A percentile compares a stretch with the other conserved stretches of the same genome.
These are phyloP conservation scores for Eucalyptus brandiana DNA, from an alignment of 345 rosid genomes.

Conservation along the genomic window DNA sequence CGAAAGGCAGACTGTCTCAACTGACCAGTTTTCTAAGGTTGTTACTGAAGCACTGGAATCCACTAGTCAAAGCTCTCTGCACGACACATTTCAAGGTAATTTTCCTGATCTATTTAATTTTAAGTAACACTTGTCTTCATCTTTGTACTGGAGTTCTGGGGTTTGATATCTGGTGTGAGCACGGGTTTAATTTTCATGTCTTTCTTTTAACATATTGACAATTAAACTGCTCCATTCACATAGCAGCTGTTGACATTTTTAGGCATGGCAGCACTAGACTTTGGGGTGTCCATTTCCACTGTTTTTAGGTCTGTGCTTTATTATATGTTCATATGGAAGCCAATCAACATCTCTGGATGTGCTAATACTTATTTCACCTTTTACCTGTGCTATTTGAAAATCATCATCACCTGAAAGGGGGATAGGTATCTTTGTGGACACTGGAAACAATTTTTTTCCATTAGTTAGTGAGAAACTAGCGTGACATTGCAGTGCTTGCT, in stretches of 20 bases:
- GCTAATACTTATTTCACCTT: background rate
- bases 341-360: background rate
- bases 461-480: background rate
- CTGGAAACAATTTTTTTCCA: background rate
- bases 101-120: background rate
- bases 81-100: conserved; percentile 55
- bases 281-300: background rate
- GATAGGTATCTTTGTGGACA: background rate
- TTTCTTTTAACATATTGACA: background rate
- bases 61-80: conserved; percentile 29
- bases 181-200: background rate
- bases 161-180: background rate
- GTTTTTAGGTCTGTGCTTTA: background rate
- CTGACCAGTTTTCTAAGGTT: conserved; percentile 28
- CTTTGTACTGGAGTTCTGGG: background rate
- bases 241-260: background rate
- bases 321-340: background rate
- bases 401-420: background rate
- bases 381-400: background rate
- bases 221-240: background rate
- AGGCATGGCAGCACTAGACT: background rate
- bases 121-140: background rate
- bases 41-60: conserved; percentile 37
- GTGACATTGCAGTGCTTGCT: background rate
- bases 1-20: conserved; percentile 37